Percentiles rank a stretch among this genome's conserved stretches.
Evolutionary conservation across 345 rosid genomes (phyloP).

Genomic region (Excoecaria agallocha): DNA sequence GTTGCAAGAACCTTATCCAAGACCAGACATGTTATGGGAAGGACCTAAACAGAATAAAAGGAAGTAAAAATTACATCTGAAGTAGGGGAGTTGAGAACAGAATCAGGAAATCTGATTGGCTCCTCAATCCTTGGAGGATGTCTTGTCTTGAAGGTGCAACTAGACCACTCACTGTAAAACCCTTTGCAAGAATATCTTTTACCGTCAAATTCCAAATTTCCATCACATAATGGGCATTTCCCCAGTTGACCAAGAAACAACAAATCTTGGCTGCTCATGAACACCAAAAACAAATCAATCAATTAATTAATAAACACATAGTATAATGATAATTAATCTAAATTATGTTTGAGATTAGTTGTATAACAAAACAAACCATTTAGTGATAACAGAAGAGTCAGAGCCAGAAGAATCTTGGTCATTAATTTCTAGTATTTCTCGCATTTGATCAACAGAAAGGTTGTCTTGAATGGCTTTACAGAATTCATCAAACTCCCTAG

Average conservation of each 20-base stretch:
- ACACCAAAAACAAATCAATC: background rate
- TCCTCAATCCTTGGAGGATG: conserved; percentile 59
- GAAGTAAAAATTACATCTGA: conserved; percentile 40
- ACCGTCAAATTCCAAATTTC: conserved; percentile 52
- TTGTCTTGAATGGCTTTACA: conserved; percentile 47
- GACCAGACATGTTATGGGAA: background rate
- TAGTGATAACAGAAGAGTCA: conserved; percentile 29
- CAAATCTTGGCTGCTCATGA: conserved; percentile 54
- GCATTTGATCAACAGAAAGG: conserved; percentile 58
- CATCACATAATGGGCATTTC: conserved; percentile 55
- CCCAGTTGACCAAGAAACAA: conserved; percentile 61
- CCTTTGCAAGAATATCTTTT: conserved; percentile 57
- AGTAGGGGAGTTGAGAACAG: conserved; percentile 44
- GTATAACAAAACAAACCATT: conserved; percentile 32
- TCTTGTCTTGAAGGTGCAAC: conserved; percentile 60
- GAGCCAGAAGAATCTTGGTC: conserved; percentile 61
- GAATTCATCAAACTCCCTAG: conserved; percentile 51
- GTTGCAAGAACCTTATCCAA: too few species aligned
- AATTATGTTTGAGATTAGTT: background rate
- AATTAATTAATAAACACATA: background rate
- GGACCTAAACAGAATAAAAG: background rate
- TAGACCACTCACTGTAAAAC: conserved; percentile 75
- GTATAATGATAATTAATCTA: background rate
- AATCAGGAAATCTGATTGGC: conserved; percentile 47
- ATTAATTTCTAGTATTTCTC: conserved; percentile 53